These are phyloP conservation scores for Amanita exitialis DNA, from an alignment of 768 basidiomycete species.

Conservation along the genomic window DNA sequence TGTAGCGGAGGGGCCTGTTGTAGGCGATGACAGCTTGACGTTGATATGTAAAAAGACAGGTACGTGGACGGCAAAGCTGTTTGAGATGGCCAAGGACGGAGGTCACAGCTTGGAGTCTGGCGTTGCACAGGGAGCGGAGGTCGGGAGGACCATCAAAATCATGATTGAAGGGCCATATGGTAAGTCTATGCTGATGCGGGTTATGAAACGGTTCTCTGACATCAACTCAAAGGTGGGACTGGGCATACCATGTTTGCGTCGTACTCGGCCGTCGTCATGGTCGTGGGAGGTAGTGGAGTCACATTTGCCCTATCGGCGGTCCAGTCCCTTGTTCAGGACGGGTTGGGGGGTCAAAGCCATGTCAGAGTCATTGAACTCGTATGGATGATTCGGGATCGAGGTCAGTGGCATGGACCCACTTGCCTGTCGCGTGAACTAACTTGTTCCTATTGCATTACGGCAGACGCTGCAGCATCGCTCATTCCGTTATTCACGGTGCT, in stretches of 20 bases:
- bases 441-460: too few relatives aligned
- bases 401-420: neutral
- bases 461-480: neutral
- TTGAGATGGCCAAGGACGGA: constrained; percentile 19
- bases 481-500: neutral
- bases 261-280: constrained; percentile 40
- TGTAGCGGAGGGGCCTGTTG: constrained; percentile 17
- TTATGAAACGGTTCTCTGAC: constrained; percentile 4
- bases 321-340: constrained; percentile 35
- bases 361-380: constrained; percentile 37
- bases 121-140: neutral
- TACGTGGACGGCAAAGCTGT: constrained; percentile 35
- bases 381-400: constrained; percentile 34
- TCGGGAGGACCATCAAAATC: constrained; percentile 18
- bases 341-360: constrained; percentile 22
- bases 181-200: neutral
- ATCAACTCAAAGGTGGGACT: constrained; percentile 21
- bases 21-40: constrained; percentile 40
- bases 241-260: constrained; percentile 36
- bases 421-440: too few relatives aligned
- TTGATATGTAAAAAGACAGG: constrained; percentile 41
- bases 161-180: constrained; percentile 37
- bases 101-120: constrained; percentile 10
- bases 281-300: constrained; percentile 55
- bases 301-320: constrained; percentile 38